Percentiles rank a stretch among this genome's conserved stretches.
Conservation (phyloP, 495 filamentous ascomycete genomes). For the Astrothelium macrocarpum region DNA sequence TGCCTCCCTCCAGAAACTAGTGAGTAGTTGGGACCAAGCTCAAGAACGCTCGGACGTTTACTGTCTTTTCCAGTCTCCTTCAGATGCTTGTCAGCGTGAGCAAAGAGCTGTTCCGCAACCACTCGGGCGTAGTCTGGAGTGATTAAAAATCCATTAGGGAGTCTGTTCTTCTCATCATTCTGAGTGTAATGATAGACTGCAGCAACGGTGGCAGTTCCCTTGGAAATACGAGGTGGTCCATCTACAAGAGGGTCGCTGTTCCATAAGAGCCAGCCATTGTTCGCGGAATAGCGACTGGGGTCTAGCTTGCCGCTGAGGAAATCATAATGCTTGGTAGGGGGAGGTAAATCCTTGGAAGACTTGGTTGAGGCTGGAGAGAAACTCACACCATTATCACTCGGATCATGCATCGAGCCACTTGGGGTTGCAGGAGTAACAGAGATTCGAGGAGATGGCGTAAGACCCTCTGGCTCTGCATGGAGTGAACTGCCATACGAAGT, state of each 20-base stretch:
- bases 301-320: not conserved
- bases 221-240: not conserved
- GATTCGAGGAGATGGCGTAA: not conserved
- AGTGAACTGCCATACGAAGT: not conserved
- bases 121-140: not conserved
- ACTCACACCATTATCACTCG: not conserved
- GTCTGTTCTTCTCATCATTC: not conserved
- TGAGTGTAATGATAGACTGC: not conserved
- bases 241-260: not conserved
- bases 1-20: not conserved
- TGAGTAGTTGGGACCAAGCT: not conserved
- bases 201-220: not conserved
- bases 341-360: not conserved
- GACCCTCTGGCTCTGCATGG: not conserved
- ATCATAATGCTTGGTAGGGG: not conserved
- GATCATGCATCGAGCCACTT: not conserved
- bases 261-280: not conserved
- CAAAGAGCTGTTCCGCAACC: not conserved
- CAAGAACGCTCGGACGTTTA: not conserved
- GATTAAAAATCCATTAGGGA: not conserved
- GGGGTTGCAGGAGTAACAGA: not conserved
- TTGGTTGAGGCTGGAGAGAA: not conserved
- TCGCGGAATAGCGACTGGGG: not conserved
- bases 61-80: not conserved
- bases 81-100: not conserved